Evolutionary conservation across 768 basidiomycete species (phyloP).

Genomic region (Trametes gibbosa): DNA sequence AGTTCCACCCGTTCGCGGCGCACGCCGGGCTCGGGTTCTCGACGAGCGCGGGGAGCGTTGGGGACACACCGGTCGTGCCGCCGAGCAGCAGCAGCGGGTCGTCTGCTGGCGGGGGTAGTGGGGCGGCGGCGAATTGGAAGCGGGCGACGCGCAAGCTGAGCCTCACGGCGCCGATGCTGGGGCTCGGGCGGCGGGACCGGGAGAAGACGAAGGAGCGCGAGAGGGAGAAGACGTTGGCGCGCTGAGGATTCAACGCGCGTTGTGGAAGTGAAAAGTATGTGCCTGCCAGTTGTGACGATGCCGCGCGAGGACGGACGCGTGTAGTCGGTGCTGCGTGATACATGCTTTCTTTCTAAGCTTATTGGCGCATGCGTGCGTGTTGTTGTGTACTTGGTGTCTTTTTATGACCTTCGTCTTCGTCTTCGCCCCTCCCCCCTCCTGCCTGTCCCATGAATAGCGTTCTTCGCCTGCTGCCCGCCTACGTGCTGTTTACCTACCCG

Average conservation of each 20-base stretch:
- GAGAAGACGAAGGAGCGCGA: slow-evolving; percentile 41
- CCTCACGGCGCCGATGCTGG: slow-evolving; percentile 55
- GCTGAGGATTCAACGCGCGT: not conserved
- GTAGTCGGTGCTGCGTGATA: not conserved
- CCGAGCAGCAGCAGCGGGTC: slow-evolving; percentile 1
- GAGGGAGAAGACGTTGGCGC: slow-evolving; percentile 11
- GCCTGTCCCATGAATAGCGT: not conserved
- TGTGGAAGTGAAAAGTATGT: not conserved
- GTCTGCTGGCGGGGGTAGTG: not conserved
- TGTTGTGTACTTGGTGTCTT: slow-evolving; percentile 2
- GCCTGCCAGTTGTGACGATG: not conserved
- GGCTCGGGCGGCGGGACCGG: slow-evolving; percentile 51
- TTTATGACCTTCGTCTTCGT: slow-evolving; percentile 12
- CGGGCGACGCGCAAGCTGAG: slow-evolving; percentile 65
- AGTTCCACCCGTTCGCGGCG: not conserved
- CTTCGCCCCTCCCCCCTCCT: not conserved
- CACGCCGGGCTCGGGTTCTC: slow-evolving; percentile 6
- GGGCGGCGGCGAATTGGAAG: slow-evolving; percentile 28
- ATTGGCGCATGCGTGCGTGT: not conserved
- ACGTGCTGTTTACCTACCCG: too few species aligned
- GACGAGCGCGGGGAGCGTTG: slow-evolving; percentile 15
- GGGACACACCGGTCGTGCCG: slow-evolving; percentile 13
- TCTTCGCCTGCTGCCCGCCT: too few species aligned
- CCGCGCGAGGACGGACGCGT: not conserved
- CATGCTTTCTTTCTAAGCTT: not conserved